Conservation (phyloP, 768 basidiomycete genomes). For the Cantharellus anzutake region DNA sequence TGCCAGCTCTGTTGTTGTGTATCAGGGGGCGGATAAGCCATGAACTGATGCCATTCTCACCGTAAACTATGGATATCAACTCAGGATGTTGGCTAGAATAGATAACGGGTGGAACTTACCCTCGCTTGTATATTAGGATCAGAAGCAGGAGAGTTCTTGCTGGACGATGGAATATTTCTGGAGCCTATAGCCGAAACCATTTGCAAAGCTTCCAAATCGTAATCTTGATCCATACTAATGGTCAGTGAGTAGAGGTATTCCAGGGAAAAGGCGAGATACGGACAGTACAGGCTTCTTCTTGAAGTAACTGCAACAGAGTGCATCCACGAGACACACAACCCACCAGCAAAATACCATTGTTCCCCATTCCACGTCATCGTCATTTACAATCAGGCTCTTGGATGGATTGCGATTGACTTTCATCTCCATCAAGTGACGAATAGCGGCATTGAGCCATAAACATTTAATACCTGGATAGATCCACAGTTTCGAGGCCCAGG, state of each 20-base stretch:
- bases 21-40: not conserved
- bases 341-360: constrained; percentile 90
- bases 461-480: constrained; percentile 47
- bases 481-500: not conserved
- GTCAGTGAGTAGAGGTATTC: constrained; percentile 10
- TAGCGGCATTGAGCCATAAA: constrained; percentile 66
- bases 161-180: not conserved
- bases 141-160: not conserved
- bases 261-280: constrained; percentile 11
- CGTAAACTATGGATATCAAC: constrained; percentile 1
- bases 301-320: constrained; percentile 68
- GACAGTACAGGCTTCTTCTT: constrained; percentile 64
- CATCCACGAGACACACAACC: constrained; percentile 77
- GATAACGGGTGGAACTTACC: too few relatives aligned
- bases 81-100: not conserved
- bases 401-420: constrained; percentile 23
- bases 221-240: constrained; percentile 59
- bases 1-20: constrained; percentile 48
- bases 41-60: not conserved
- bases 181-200: not conserved
- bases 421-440: constrained; percentile 60
- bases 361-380: constrained; percentile 32
- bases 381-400: constrained; percentile 18
- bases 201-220: constrained; percentile 42
- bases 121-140: not conserved